Evolutionary conservation across 1,139 yeast species (phyloP), one percentile per base, ranked within the genome.

Genomic region (Yamadazyma mexicana): DNA sequence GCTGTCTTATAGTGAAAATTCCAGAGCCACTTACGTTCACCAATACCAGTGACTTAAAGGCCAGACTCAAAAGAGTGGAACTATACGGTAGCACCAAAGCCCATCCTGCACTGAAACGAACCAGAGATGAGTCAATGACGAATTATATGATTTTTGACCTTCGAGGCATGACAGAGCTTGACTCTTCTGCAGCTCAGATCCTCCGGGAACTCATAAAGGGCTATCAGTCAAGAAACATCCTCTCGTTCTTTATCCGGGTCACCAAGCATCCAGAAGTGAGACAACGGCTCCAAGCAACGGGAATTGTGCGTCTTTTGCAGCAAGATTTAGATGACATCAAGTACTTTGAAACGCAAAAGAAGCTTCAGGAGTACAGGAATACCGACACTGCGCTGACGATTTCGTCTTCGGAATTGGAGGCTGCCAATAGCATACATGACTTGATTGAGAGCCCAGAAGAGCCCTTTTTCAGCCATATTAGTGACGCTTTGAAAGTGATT

Each of bases 1-100:
- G 95, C 1, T 87, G 95, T 53, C 68, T 92, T 37, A 84, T 91
- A 34, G 85, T 91, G 25, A 87, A 84, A 50, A 81, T 92, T 29
- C 95, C 98, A 0, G 98, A 92, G 55, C 97, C 98, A 1, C 66
- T 92, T 42, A 88, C 95, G 1, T 92, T 92, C 60, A 89, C 96
- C 29, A 92, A 92, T 56, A 79, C 95, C 14, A 87, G 84, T 44
- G 97, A 91, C 56, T 68, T 92, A 49, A 80, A 86, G 44, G 72
- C 83, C 35, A 68, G 98, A 22, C 68, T 92, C 39, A 75, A 80
- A 42, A 67, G 98, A 40, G 74, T 92, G 17, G 98, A 92, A 55
- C 66, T 80, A 53, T 89, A 87, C 54, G 96, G 98, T 0, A 85
- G 96, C 0, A 75, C 87, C 22, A 77, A 73, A 38, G 83, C 84